phyloP scores from a whole-genome alignment of 1,284 basidiomycete genomes.

The Ganoderma multipileum region DNA sequence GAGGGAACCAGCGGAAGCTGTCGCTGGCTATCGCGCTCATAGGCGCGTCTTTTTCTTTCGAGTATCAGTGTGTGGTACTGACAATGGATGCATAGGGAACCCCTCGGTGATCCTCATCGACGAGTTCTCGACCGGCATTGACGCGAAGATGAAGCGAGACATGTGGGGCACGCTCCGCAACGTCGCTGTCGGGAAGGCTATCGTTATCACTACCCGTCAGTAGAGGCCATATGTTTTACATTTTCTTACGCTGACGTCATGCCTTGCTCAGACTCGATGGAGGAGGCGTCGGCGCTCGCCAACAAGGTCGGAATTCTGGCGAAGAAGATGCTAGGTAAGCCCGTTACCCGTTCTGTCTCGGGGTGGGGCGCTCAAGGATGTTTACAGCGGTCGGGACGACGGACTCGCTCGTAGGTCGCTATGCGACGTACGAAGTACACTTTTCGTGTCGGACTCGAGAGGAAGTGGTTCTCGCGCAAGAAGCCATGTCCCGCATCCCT shows the following conservation, averaged over 20 bases:
- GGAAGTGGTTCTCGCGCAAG: constrained; percentile 60
- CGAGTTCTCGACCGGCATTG: constrained; percentile 85
- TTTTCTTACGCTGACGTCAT: not conserved
- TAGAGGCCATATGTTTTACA: constrained; percentile 17
- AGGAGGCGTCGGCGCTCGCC: constrained; percentile 81
- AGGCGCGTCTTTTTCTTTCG: constrained; percentile 47
- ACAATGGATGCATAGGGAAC: constrained; percentile 55
- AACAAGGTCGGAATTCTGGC: constrained; percentile 78
- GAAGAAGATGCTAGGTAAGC: constrained; percentile 68
- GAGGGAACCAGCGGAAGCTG: constrained; percentile 84
- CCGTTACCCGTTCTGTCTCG: not conserved
- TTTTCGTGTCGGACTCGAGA: constrained; percentile 71
- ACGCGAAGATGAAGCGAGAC: constrained; percentile 83
- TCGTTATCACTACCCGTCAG: constrained; percentile 75
- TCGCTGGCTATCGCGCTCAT: constrained; percentile 82
- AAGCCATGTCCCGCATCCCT: constrained; percentile 69
- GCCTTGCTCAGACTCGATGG: constrained; percentile 71
- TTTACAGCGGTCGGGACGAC: constrained; percentile 69
- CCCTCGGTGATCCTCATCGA: constrained; percentile 82
- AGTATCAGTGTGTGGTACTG: not conserved
- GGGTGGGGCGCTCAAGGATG: constrained; percentile 7
- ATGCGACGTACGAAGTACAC: constrained; percentile 82
- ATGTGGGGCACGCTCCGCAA: constrained; percentile 80
- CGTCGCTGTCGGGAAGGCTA: constrained; percentile 68
- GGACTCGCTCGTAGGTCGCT: constrained; percentile 65